Conservation (phyloP, 2,329 filamentous ascomycete species). For the Incumbomyces delicatus region DNA sequence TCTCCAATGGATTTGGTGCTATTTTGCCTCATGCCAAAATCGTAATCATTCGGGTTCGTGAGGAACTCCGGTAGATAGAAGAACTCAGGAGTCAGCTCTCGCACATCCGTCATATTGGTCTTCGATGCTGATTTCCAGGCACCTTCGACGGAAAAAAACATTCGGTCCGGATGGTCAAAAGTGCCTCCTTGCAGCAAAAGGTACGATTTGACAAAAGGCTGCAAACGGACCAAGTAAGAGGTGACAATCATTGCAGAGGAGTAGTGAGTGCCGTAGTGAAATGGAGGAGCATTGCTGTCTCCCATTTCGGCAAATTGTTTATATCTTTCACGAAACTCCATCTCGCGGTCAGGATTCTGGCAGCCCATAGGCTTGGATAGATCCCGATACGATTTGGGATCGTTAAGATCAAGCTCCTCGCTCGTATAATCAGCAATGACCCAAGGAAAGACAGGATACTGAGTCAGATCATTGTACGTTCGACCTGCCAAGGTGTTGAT, state of each 20-base stretch:
- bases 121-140: constrained; percentile 85
- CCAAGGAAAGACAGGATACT: constrained; percentile 98
- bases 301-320: constrained; percentile 83
- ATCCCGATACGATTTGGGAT: constrained; percentile 80
- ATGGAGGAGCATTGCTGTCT: constrained; percentile 63
- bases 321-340: constrained; percentile 75
- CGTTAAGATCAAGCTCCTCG: constrained; percentile 75
- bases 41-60: constrained; percentile 86
- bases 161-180: constrained; percentile 89
- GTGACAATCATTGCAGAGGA: constrained; percentile 98
- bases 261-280: constrained; percentile 97
- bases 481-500: constrained; percentile 95
- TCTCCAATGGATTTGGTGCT: constrained; percentile 70
- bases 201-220: constrained; percentile 94
- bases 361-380: constrained; percentile 94
- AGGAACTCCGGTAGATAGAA: constrained; percentile 94
- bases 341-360: constrained; percentile 65
- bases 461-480: constrained; percentile 95
- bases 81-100: constrained; percentile 92
- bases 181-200: constrained; percentile 87
- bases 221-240: constrained; percentile 87
- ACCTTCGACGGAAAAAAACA: constrained; percentile 87
- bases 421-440: constrained; percentile 92
- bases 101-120: constrained; percentile 85
- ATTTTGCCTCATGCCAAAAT: constrained; percentile 81